A percentile compares a stretch with the other conserved stretches of the same genome.
These are phyloP conservation scores for Exophiala mesophila DNA, from an alignment of 2,329 filamentous ascomycete species.

Conservation along the genomic window DNA sequence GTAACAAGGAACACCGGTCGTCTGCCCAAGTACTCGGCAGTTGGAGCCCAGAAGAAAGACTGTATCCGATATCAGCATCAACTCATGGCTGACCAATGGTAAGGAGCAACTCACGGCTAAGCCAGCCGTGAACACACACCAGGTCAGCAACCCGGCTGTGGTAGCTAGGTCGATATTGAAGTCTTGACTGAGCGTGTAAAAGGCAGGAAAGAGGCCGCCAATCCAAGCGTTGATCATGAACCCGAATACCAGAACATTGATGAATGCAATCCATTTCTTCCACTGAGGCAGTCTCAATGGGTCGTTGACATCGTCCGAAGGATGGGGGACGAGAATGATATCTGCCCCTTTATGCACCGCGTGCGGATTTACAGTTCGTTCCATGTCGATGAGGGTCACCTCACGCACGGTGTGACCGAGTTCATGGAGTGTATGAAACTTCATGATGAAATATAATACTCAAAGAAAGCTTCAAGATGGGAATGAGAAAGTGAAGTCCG, in stretches of 20 bases:
- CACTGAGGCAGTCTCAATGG: constrained; percentile 22
- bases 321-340: constrained; percentile 29
- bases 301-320: constrained; percentile 28
- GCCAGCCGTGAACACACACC: constrained; percentile 2
- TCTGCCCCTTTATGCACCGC: constrained; percentile 8
- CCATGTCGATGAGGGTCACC: constrained; percentile 6
- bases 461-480: too few species aligned
- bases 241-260: constrained; percentile 2
- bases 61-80: background rate
- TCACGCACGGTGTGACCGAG: constrained; percentile 6
- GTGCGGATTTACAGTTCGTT: background rate
- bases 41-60: constrained; percentile 12
- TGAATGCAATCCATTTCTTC: constrained; percentile 9
- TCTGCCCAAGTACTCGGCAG: constrained; percentile 34
- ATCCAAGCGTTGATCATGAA: constrained; percentile 7
- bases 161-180: constrained; percentile 2
- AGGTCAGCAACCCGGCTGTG: constrained; percentile 1
- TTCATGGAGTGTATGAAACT: constrained; percentile 9
- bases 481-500: too few species aligned
- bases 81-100: too few species aligned
- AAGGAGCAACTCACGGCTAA: constrained; percentile 5
- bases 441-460: constrained; percentile 5
- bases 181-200: constrained; percentile 3
- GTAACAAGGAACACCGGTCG: constrained; percentile 33
- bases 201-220: constrained; percentile 8